phyloP scores from a whole-genome alignment of 225 moss, liverwort and hornwort species.

The Polytrichum commune region DNA sequence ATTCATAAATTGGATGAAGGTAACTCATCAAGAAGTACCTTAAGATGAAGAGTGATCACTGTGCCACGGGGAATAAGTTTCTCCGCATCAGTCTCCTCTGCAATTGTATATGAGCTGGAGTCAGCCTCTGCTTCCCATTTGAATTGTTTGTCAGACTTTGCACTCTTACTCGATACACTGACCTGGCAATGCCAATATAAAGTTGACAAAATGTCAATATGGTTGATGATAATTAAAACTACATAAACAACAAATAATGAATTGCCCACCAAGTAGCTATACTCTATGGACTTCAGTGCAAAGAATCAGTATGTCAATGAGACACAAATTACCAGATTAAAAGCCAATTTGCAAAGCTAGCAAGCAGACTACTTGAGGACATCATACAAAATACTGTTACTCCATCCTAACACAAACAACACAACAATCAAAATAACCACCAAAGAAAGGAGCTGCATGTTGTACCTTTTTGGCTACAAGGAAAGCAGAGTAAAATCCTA shows the following conservation, averaged over 20 bases:
- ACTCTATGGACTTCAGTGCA: no score
- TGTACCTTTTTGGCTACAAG: slow-evolving; percentile 77
- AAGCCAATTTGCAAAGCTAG: no score
- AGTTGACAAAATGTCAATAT: no score
- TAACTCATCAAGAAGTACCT: slow-evolving; percentile 32
- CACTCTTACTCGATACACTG: slow-evolving; percentile 69
- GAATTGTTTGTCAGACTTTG: slow-evolving; percentile 79
- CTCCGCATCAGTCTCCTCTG: slow-evolving; percentile 77
- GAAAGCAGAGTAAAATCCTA: slow-evolving; percentile 97
- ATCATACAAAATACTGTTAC: no score
- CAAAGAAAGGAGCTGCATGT: neutral
- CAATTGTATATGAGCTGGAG: slow-evolving; percentile 64
- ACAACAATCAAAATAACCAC: no score
- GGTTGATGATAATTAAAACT: no score
- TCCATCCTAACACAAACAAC: no score
- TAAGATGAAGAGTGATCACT: slow-evolving; percentile 69
- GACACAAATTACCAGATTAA: no score
- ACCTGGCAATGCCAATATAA: slow-evolving; percentile 36
- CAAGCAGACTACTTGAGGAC: no score
- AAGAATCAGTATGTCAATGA: no score
- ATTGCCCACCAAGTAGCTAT: no score
- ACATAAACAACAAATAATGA: no score
- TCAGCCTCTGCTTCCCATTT: slow-evolving; percentile 96
- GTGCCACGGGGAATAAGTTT: slow-evolving; percentile 75
- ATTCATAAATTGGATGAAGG: neutral